Evolutionary conservation across 164 flowering plant species (phyloP).

Genomic region (Buxus sempervirens): DNA sequence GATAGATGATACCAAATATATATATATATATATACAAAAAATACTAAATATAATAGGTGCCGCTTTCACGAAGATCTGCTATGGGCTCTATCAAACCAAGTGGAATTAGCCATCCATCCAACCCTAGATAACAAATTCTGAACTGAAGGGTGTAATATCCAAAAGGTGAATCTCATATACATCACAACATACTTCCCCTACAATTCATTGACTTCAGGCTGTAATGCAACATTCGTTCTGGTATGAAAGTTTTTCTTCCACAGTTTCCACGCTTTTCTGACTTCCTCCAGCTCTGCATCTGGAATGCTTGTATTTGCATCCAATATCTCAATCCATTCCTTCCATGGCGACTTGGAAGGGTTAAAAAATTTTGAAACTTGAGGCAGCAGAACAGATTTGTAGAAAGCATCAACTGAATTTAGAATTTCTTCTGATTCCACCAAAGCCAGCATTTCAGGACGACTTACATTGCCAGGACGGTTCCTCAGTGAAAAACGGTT

Average conservation of each 20-base stretch:
- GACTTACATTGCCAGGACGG: constrained; percentile 31
- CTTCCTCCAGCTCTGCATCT: constrained; percentile 57
- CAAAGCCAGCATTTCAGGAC: constrained; percentile 58
- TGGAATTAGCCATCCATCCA: too few species aligned
- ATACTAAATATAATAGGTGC: too few species aligned
- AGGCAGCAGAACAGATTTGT: constrained; percentile 52
- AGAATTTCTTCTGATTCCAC: constrained; percentile 66
- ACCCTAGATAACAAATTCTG: too few species aligned
- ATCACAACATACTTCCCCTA: too few species aligned
- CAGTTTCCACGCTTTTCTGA: constrained; percentile 56
- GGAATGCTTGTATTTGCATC: constrained; percentile 67
- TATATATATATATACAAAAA: too few species aligned
- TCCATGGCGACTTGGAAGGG: constrained; percentile 64
- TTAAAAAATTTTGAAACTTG: constrained; percentile 63
- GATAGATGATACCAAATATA: too few species aligned
- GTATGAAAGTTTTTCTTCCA: constrained; percentile 53
- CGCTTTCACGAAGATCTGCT: too few species aligned
- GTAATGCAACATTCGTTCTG: constrained; percentile 4
- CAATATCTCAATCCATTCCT: constrained; percentile 67
- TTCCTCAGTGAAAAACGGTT: constrained; percentile 49
- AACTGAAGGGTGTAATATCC: too few species aligned
- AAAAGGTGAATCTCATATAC: too few species aligned
- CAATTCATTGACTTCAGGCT: constrained; percentile 1
- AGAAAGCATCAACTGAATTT: constrained; percentile 54
- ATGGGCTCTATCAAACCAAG: too few species aligned